A percentile compares a stretch with the other conserved stretches of the same genome.
phyloP scores from a whole-genome alignment of 2,329 filamentous ascomycete species.

The Dendryphion nanum region DNA sequence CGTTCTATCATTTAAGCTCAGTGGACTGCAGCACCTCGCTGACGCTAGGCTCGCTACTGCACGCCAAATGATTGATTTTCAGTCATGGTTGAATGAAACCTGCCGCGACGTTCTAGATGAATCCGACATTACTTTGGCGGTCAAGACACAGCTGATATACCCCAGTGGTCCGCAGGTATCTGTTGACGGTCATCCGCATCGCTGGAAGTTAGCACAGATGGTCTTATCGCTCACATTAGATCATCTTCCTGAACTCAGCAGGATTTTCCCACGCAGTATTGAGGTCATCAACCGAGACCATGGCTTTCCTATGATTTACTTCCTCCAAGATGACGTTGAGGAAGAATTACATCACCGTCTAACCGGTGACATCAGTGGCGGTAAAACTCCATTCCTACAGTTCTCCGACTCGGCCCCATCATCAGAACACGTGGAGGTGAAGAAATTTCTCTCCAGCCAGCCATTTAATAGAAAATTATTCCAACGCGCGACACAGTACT shows the following conservation, averaged over 20 bases:
- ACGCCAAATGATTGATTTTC: constrained; percentile 49
- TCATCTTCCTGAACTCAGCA: constrained; percentile 35
- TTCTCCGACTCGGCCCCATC: constrained; percentile 21
- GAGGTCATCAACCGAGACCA: constrained; percentile 46
- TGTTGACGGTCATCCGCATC: constrained; percentile 41
- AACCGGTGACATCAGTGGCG: constrained; percentile 31
- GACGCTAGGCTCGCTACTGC: constrained; percentile 47
- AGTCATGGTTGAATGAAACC: constrained; percentile 49
- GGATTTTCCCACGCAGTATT: constrained; percentile 46
- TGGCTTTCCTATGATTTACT: constrained; percentile 56
- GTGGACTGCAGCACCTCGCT: constrained; percentile 57
- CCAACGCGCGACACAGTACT: no score
- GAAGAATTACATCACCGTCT: constrained; percentile 26
- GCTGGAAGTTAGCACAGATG: constrained; percentile 40
- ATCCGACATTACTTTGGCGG: constrained; percentile 46
- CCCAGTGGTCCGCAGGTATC: constrained; percentile 41
- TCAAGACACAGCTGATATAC: constrained; percentile 45
- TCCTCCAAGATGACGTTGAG: constrained; percentile 47
- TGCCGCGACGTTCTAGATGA: constrained; percentile 66
- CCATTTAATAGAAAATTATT: no score
- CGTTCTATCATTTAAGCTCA: constrained; percentile 63
- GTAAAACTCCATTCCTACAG: constrained; percentile 21
- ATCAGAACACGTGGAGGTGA: not conserved
- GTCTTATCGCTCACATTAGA: no score
- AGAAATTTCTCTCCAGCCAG: no score